These are phyloP conservation scores for Ajuga chamaepitys DNA, from an alignment of 257 asterid species.

Conservation along the genomic window DNA sequence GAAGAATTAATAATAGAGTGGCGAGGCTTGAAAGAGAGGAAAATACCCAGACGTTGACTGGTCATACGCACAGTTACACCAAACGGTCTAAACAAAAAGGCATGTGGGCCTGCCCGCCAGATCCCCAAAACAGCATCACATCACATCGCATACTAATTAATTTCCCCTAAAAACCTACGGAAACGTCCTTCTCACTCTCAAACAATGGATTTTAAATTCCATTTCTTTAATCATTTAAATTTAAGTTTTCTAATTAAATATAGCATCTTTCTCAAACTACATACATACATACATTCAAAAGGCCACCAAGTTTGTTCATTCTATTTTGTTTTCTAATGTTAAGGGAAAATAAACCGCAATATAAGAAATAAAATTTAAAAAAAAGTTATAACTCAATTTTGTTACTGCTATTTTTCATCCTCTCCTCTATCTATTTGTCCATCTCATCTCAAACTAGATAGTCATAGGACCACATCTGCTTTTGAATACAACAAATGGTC, in stretches of 20 bases:
- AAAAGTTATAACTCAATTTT: not conserved
- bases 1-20: no score
- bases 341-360: not conserved
- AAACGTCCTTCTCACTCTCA: not conserved
- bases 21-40: no score
- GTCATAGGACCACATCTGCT: slow-evolving; percentile 1
- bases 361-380: slow-evolving; percentile 3
- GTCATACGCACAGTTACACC: slow-evolving; percentile 7
- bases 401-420: not conserved
- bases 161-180: not conserved
- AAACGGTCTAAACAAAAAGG: slow-evolving; percentile 19
- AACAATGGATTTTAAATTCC: not conserved
- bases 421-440: not conserved
- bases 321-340: not conserved
- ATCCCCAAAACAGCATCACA: slow-evolving; percentile 14
- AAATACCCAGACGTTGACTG: no score
- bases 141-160: no score
- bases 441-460: not conserved
- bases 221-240: not conserved
- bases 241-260: no score
- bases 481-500: not conserved
- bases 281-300: no score
- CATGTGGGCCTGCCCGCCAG: slow-evolving; percentile 16
- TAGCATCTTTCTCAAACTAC: no score
- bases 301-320: no score